A percentile compares a stretch with the other conserved stretches of the same genome.
These are phyloP conservation scores for Ramaria sp. DNA, from an alignment of 768 basidiomycete genomes.

Conservation along the genomic window DNA sequence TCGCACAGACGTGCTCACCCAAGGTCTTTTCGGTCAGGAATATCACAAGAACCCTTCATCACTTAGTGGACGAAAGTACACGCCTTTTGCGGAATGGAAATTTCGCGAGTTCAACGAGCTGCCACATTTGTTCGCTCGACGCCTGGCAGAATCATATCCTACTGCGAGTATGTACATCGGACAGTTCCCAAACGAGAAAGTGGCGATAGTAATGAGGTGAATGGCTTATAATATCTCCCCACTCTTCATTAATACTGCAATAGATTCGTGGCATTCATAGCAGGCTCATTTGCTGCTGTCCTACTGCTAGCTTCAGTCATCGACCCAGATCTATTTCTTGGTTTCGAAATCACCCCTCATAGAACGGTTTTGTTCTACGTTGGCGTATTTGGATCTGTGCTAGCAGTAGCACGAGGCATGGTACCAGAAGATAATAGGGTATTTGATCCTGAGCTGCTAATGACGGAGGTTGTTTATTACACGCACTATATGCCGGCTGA, in stretches of 20 bases:
- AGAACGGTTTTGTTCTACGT: constrained; percentile 92
- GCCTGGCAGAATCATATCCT: constrained; percentile 83
- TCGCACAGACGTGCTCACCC: background rate
- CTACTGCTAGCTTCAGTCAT: constrained; percentile 84
- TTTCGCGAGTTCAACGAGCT: constrained; percentile 99
- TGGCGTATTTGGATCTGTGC: constrained; percentile 73
- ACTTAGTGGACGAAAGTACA: constrained; percentile 86
- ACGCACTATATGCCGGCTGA: constrained; percentile 95
- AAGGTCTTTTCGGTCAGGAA: constrained; percentile 45
- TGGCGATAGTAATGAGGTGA: constrained; percentile 82
- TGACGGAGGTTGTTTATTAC: constrained; percentile 86
- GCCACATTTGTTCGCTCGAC: constrained; percentile 79
- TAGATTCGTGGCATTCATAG: constrained; percentile 93
- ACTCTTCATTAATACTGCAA: background rate
- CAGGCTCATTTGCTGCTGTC: constrained; percentile 94
- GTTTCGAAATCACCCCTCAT: constrained; percentile 91
- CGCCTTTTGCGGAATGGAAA: constrained; percentile 94
- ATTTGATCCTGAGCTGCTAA: constrained; percentile 87
- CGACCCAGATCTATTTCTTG: constrained; percentile 87
- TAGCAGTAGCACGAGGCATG: constrained; percentile 90
- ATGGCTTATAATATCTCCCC: constrained; percentile 15
- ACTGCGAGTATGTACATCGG: constrained; percentile 91
- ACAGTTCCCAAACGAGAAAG: constrained; percentile 94
- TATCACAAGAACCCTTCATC: constrained; percentile 98
- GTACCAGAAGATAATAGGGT: constrained; percentile 89